Percentiles rank a stretch among this genome's conserved stretches.
phyloP scores from a whole-genome alignment of 176 grass and related monocot genomes.

The Canna indica region DNA sequence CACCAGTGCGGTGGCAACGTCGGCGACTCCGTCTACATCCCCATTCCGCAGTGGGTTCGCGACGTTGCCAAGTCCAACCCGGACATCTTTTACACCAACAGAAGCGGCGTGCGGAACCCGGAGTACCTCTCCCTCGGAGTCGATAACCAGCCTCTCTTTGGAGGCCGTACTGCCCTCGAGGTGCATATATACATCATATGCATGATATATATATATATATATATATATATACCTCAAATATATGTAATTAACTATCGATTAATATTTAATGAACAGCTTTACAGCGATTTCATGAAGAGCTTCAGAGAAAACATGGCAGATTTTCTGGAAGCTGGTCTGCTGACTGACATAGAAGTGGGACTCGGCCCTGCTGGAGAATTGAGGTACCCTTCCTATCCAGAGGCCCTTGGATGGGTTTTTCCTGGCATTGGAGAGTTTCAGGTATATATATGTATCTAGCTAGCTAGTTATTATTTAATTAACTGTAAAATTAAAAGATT shows the following conservation, averaged over 20 bases:
- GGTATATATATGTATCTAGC: too few species aligned
- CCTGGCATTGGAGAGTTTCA: slow-evolving; percentile 90
- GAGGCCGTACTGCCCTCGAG: slow-evolving; percentile 61
- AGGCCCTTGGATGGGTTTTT: slow-evolving; percentile 61
- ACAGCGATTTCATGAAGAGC: slow-evolving; percentile 80
- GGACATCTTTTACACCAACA: slow-evolving; percentile 76
- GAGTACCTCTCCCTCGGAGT: slow-evolving; percentile 75
- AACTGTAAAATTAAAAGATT: too few species aligned
- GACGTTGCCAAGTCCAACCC: slow-evolving; percentile 31
- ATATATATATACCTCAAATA: too few species aligned
- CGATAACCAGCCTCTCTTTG: slow-evolving; percentile 64
- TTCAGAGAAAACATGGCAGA: slow-evolving; percentile 74
- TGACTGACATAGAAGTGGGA: slow-evolving; percentile 87
- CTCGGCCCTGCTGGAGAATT: slow-evolving; percentile 77
- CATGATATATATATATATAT: too few species aligned
- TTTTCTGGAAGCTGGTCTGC: slow-evolving; percentile 49
- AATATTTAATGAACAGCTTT: slow-evolving; percentile 40
- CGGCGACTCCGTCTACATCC: slow-evolving; percentile 55
- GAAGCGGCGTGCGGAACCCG: slow-evolving; percentile 31
- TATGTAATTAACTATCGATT: too few species aligned
- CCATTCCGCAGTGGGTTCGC: slow-evolving; percentile 52
- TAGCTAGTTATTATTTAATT: not conserved
- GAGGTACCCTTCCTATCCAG: slow-evolving; percentile 79
- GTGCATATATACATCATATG: slow-evolving; percentile 17
- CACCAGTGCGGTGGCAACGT: slow-evolving; percentile 85